Percentiles rank a stretch among this genome's conserved stretches.
Conservation (phyloP, 23 red algal genomes). For the Gracilaria gracilis region DNA sequence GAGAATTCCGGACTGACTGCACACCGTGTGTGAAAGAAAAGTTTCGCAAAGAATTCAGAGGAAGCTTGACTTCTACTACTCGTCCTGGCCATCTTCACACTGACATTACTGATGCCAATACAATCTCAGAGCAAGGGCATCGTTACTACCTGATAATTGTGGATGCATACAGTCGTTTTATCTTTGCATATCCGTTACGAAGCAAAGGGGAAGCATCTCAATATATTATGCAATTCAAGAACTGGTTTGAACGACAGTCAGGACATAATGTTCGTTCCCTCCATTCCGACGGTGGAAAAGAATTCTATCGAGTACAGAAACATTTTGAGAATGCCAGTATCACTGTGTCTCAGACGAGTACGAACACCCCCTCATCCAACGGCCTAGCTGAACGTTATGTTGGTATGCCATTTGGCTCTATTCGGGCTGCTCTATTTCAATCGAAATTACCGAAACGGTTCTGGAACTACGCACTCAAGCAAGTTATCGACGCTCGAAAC, state of each 20-base stretch:
- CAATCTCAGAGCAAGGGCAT: not conserved
- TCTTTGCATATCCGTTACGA: not conserved
- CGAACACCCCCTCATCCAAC: constrained; percentile 42
- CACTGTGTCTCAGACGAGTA: not conserved
- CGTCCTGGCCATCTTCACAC: constrained; percentile 14
- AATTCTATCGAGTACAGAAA: not conserved
- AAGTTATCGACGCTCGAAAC: constrained; percentile 11
- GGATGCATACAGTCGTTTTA: constrained; percentile 20
- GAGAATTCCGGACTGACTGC: not conserved
- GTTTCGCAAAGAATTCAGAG: constrained; percentile 7
- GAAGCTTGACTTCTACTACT: constrained; percentile 19
- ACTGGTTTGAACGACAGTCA: constrained; percentile 40
- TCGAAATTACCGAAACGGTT: not conserved
- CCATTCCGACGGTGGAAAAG: constrained; percentile 35
- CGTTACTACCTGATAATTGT: constrained; percentile 14
- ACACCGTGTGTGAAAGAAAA: constrained; percentile 33
- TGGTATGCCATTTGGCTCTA: not conserved
- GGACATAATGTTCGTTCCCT: constrained; percentile 22
- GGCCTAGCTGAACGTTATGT: constrained; percentile 33
- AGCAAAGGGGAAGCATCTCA: constrained; percentile 41
- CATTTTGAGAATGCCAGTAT: constrained; percentile 4
- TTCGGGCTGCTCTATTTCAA: not conserved
- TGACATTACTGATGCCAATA: constrained; percentile 4
- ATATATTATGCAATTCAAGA: not conserved
- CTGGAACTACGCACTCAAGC: constrained; percentile 32